phyloP scores from a whole-genome alignment of 768 basidiomycete species.

The Boletus subcaerulescens region DNA sequence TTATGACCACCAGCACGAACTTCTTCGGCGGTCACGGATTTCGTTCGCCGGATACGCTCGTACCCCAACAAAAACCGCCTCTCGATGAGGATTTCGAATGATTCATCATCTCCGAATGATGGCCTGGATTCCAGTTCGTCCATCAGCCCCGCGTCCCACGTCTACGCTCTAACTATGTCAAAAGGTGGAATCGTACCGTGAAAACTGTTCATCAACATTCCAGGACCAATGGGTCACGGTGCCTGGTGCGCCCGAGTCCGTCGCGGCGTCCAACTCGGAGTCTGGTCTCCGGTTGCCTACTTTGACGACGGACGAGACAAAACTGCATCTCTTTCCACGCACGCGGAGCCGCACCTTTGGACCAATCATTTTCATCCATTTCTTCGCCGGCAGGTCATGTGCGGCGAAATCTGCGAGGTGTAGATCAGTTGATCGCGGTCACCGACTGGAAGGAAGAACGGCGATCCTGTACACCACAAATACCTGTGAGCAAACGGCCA shows the following conservation, averaged over 20 bases:
- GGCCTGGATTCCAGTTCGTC: background rate
- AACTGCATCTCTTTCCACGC: background rate
- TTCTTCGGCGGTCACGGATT: background rate
- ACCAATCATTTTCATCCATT: slow-evolving; percentile 6
- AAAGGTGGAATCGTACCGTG: background rate
- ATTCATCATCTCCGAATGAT: background rate
- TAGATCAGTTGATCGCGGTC: background rate
- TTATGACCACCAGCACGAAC: background rate
- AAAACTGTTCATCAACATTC: background rate
- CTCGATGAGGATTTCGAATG: slow-evolving; percentile 7
- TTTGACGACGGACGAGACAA: slow-evolving; percentile 10
- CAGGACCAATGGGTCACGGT: background rate
- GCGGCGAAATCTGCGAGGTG: slow-evolving; percentile 7
- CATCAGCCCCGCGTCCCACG: background rate
- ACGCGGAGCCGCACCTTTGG: slow-evolving; percentile 7
- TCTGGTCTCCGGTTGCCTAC: background rate
- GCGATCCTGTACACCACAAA: background rate
- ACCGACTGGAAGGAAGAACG: background rate
- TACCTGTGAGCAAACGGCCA: slow-evolving; percentile 4
- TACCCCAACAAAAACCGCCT: slow-evolving; percentile 10
- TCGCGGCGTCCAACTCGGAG: background rate
- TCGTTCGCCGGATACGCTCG: slow-evolving; percentile 11
- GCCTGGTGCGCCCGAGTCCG: background rate
- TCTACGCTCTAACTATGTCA: background rate
- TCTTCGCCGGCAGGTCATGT: slow-evolving; percentile 6